Evolutionary conservation across 768 basidiomycete genomes (phyloP), one percentile per base, ranked within the genome.

Genomic region (Naganishia randhawae): DNA sequence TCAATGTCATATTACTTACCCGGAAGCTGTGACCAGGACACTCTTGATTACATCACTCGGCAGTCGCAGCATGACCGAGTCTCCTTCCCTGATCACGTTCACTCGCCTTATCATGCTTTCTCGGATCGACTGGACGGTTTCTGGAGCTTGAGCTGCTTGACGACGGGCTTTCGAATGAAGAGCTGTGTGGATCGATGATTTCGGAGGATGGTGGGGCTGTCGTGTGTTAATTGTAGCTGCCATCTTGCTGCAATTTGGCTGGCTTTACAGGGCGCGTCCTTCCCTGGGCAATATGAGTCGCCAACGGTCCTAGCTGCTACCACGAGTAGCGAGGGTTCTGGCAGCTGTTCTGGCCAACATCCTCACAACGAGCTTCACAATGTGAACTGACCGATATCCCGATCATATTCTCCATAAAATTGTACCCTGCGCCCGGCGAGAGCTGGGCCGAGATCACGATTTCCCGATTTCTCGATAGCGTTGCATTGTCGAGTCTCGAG

Each of bases 21-120:
- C 82, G 78, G 89, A 84, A 76, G 84, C 83, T 68, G 89, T 87
- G 39, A 90, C 80, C 78, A 89, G 89, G 66, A 90, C 81, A 50
- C 87, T 85, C 73, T 87, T 88, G 55, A 90, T 83, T 67, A 89
- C 88, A 62, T 89, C 89, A 71, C 86, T 92, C 5, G 92, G 92
- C 48, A 94, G 76, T 66, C 84, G 84, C 50, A 96, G 78, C 27
- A 98, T 83, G 45, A 97, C 86, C n/a, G 86, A 86, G 77, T 93
- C 85, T 10, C 90, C 89, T 7, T 83, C 77, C 55, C 85, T 83
- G 63, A 95, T 89, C 27, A 35, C 65, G 0, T 73, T 74, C 39
- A 77, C 63, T 22, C 77, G 69, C 2, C 73, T 65, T 8, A 61
- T 41, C 57, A 61, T 61, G 22, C 57, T 61, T 41, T 61, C 57